A percentile compares a stretch with the other conserved stretches of the same genome.
These are phyloP conservation scores for Graphiopsis chlorocephala DNA, from an alignment of 2,329 filamentous ascomycete genomes.

Conservation along the genomic window DNA sequence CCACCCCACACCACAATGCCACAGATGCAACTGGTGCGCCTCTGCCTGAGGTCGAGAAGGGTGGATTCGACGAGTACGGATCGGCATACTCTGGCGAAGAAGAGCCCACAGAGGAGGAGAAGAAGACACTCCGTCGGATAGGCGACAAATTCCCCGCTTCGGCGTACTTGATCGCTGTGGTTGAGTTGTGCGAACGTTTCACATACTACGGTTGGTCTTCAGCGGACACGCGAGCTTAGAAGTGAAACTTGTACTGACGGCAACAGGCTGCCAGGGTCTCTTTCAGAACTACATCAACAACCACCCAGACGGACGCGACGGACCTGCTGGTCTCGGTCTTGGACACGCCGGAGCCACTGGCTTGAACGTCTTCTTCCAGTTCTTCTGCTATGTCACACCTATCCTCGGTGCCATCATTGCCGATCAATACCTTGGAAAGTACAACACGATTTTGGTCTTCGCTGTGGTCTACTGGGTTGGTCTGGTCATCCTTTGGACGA, in stretches of 20 bases:
- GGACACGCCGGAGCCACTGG: conserved; percentile 44
- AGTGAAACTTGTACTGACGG: background rate
- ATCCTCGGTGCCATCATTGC: conserved; percentile 52
- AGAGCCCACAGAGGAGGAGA: conserved; percentile 44
- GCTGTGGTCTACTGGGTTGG: conserved; percentile 63
- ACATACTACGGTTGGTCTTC: conserved; percentile 25
- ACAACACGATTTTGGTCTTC: conserved; percentile 67
- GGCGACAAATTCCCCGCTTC: conserved; percentile 47
- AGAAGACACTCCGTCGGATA: conserved; percentile 43
- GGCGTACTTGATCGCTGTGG: conserved; percentile 48
- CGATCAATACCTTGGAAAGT: conserved; percentile 68
- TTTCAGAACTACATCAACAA: conserved; percentile 53
- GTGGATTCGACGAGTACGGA: conserved; percentile 15
- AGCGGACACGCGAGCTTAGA: conserved; percentile 18
- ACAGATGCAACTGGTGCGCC: conserved; percentile 11
- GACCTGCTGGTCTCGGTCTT: conserved; percentile 41
- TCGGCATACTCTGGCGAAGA: conserved; percentile 32
- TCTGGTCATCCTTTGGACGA: conserved; percentile 65
- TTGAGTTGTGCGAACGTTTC: conserved; percentile 51
- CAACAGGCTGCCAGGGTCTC: conserved; percentile 33
- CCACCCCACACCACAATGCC: background rate
- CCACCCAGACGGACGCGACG: conserved; percentile 37
- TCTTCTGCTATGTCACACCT: conserved; percentile 50
- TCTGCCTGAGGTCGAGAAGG: conserved; percentile 8
- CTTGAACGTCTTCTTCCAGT: conserved; percentile 47